phyloP scores from a whole-genome alignment of 1,284 basidiomycete species.

The Moniliophthora roreri region DNA sequence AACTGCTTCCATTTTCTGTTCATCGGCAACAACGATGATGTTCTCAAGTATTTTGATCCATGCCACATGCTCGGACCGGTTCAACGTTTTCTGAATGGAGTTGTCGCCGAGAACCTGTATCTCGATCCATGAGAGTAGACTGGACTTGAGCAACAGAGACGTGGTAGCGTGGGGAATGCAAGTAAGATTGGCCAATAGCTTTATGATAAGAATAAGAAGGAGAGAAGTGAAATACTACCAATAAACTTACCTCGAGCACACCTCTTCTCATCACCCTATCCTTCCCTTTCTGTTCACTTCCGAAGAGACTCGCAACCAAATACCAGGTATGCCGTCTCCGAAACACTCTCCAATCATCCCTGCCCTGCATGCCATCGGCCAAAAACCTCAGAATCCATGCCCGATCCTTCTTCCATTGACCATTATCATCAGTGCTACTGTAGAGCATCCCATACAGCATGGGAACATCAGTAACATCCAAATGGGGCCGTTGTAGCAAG shows the following conservation, averaged over 20 bases:
- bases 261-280: conserved; percentile 56
- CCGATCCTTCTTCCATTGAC: conserved; percentile 75
- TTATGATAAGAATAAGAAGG: conserved; percentile 27
- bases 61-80: conserved; percentile 45
- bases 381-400: conserved; percentile 88
- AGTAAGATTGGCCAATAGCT: conserved; percentile 73
- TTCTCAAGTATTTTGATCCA: conserved; percentile 77
- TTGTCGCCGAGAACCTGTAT: conserved; percentile 54
- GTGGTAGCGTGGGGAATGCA: conserved; percentile 64
- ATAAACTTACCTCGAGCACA: conserved; percentile 62
- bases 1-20: conserved; percentile 45
- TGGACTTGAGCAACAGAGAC: conserved; percentile 67
- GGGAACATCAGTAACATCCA: conserved; percentile 80
- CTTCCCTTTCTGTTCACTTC: conserved; percentile 51
- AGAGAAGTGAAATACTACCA: neutral
- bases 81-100: neutral
- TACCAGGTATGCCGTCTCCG: conserved; percentile 87
- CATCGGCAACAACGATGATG: conserved; percentile 49
- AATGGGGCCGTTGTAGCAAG: conserved; percentile 77
- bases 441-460: conserved; percentile 87
- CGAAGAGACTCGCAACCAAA: conserved; percentile 79
- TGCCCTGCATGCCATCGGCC: conserved; percentile 73
- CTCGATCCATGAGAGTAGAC: conserved; percentile 77
- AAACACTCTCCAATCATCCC: conserved; percentile 80
- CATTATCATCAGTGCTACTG: conserved; percentile 61